Conservation (phyloP, 805 yeast species). For the Candida wancherniae region DNA sequence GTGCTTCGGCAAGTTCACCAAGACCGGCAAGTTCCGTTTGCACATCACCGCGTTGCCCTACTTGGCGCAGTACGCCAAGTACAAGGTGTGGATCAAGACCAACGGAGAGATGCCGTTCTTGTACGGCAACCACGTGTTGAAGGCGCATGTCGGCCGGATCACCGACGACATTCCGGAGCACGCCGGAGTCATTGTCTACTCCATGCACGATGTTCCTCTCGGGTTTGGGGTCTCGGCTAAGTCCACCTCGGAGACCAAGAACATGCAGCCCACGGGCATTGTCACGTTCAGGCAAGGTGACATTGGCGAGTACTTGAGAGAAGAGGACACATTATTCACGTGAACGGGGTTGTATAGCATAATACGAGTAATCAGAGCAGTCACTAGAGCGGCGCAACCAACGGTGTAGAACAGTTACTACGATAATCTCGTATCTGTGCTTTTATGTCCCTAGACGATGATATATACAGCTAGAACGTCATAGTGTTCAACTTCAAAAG, state of each 20-base stretch:
- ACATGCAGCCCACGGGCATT: constrained; percentile 87
- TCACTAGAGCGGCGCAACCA: too few relatives aligned
- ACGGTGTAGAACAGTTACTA: too few relatives aligned
- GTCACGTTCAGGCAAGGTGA: constrained; percentile 97
- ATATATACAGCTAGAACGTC: constrained; percentile 14
- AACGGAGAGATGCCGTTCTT: constrained; percentile 98
- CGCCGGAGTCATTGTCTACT: constrained; percentile 86
- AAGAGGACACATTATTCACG: constrained; percentile 92
- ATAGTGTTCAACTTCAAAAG: constrained; percentile 30
- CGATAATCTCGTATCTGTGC: background rate
- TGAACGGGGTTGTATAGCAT: too few relatives aligned
- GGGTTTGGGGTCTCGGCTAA: constrained; percentile 96
- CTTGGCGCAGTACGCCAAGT: constrained; percentile 82
- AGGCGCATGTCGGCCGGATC: constrained; percentile 95
- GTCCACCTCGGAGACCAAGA: constrained; percentile 82
- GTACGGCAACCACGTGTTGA: constrained; percentile 92
- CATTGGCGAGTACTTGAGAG: constrained; percentile 96
- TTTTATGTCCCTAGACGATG: background rate
- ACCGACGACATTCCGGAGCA: constrained; percentile 98
- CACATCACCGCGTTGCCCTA: constrained; percentile 89
- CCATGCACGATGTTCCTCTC: constrained; percentile 88
- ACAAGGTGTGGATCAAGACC: constrained; percentile 91
- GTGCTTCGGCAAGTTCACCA: constrained; percentile 95
- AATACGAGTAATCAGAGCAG: too few relatives aligned
- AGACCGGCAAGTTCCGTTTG: constrained; percentile 92